These are phyloP conservation scores for Plenodomus biglobosus DNA, from an alignment of 2,329 filamentous ascomycete species.

Conservation along the genomic window DNA sequence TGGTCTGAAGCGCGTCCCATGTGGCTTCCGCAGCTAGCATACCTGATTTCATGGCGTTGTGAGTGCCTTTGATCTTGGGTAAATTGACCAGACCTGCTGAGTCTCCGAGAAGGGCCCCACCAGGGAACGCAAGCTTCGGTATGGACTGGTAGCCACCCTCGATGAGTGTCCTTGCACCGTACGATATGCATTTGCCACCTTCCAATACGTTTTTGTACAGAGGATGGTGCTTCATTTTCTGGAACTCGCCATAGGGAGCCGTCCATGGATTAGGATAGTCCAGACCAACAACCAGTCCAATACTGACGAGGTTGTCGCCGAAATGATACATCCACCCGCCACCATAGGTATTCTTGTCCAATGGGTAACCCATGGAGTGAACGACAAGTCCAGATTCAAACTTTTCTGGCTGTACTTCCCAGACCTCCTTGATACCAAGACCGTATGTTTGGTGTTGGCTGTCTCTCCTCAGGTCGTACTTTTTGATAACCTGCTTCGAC, in stretches of 20 bases:
- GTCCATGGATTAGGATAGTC: constrained; percentile 98
- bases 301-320: constrained; percentile 90
- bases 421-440: constrained; percentile 92
- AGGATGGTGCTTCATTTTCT: constrained; percentile 98
- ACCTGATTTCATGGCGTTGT: constrained; percentile 95
- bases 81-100: constrained; percentile 96
- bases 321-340: constrained; percentile 99
- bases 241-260: constrained; percentile 93
- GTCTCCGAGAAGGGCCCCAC: constrained; percentile 92
- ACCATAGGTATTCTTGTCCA: constrained; percentile 87
- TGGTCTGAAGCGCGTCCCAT: constrained; percentile 68
- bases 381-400: constrained; percentile 83
- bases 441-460: constrained; percentile 95
- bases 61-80: constrained; percentile 97
- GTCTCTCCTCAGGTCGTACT: constrained; percentile 85
- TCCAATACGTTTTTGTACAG: constrained; percentile 83
- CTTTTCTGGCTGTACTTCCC: constrained; percentile 92
- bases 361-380: constrained; percentile 90
- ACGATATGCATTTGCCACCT: constrained; percentile 96
- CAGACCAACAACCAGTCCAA: constrained; percentile 88
- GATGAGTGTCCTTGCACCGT: constrained; percentile 85
- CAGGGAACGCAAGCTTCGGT: constrained; percentile 93
- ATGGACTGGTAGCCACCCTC: constrained; percentile 98
- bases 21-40: constrained; percentile 95
- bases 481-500: constrained; percentile 92